Percentiles rank a stretch among this genome's conserved stretches.
Evolutionary conservation across 2,329 filamentous ascomycete species (phyloP).

Genomic region (Hypoxylon sp.): DNA sequence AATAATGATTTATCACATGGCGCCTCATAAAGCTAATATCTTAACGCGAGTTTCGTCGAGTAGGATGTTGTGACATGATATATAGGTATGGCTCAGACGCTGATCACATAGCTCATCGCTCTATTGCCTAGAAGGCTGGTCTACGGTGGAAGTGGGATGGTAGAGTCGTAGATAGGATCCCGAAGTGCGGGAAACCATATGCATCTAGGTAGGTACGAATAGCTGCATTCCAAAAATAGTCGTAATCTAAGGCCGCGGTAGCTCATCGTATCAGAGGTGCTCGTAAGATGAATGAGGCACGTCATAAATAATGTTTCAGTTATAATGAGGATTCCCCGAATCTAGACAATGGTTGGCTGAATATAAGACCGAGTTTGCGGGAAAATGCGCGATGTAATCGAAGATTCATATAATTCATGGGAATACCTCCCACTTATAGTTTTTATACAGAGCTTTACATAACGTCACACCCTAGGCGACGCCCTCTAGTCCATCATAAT

Average conservation of each 20-base stretch:
- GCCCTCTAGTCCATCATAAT: slow-evolving; percentile 54
- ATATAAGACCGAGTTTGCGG: background rate
- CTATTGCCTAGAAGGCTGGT: background rate
- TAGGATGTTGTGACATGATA: background rate
- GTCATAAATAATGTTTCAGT: background rate
- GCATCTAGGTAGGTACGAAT: background rate
- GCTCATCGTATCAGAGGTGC: background rate
- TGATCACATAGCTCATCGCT: background rate
- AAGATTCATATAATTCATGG: background rate
- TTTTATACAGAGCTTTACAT: background rate
- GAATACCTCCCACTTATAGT: background rate
- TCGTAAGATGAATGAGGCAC: background rate
- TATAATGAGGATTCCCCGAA: background rate
- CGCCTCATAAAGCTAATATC: background rate
- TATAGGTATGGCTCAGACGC: background rate
- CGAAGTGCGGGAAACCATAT: background rate
- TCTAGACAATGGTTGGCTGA: background rate
- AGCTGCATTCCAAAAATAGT: background rate
- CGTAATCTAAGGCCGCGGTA: background rate
- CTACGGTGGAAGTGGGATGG: background rate
- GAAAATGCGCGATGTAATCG: background rate
- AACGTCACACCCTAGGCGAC: background rate
- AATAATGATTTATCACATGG: background rate
- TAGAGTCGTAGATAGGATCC: background rate
- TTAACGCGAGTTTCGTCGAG: background rate